A percentile compares a stretch with the other conserved stretches of the same genome.
Evolutionary conservation across 768 basidiomycete species (phyloP).

Genomic region (Inosperma sp.): DNA sequence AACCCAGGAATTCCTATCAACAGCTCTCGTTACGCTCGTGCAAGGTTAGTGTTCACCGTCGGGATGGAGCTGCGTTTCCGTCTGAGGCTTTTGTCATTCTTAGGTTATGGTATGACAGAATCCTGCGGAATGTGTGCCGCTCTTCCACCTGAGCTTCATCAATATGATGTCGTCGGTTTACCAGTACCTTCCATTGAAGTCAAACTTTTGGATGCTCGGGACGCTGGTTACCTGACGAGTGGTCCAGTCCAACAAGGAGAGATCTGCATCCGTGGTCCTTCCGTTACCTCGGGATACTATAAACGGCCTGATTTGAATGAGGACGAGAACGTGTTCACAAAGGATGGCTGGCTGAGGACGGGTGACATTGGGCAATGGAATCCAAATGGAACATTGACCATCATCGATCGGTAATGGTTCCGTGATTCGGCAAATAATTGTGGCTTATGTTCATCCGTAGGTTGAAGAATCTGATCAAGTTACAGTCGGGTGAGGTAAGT

Average conservation of each 20-base stretch:
- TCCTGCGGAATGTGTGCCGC: conserved; percentile 87
- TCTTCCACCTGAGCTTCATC: conserved; percentile 78
- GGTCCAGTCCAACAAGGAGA: conserved; percentile 79
- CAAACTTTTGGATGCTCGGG: conserved; percentile 78
- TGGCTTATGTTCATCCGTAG: conserved; percentile 26
- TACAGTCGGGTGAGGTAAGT: conserved; percentile 71
- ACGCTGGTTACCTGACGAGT: conserved; percentile 78
- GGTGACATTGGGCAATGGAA: conserved; percentile 97
- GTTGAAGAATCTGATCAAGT: conserved; percentile 89
- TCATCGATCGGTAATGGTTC: conserved; percentile 73
- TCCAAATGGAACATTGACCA: conserved; percentile 76
- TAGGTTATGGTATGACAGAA: conserved; percentile 97
- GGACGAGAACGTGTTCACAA: conserved; percentile 78
- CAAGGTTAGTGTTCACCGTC: conserved; percentile 56
- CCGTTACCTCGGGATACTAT: conserved; percentile 85
- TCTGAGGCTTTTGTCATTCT: conserved; percentile 4
- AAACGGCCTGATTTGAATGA: conserved; percentile 87
- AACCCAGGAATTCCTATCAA: conserved; percentile 87
- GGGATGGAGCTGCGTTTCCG: conserved; percentile 2
- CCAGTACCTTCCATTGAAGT: conserved; percentile 86
- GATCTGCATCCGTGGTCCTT: conserved; percentile 81
- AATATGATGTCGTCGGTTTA: conserved; percentile 74
- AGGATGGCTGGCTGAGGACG: conserved; percentile 91
- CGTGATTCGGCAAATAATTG: neutral
- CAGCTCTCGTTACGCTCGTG: conserved; percentile 75